Base-by-base conservation (phyloP, 352 stramenopile genomes). In the Phytophthora kernoviae region DNA sequence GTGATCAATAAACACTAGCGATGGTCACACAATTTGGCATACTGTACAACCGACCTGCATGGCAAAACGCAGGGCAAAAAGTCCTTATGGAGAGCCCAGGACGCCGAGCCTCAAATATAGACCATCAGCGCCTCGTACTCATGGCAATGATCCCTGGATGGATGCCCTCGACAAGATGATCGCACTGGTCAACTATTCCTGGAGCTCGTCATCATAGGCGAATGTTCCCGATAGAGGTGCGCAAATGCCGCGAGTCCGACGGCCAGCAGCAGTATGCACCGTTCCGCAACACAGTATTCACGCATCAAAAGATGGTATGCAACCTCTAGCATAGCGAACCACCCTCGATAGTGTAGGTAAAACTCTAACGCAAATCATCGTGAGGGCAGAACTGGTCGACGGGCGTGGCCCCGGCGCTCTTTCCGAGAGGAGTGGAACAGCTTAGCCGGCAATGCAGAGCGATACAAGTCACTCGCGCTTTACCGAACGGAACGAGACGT, bases 221-320 rank as follows among this genome's bases (percentile, higher is more conserved):
- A 33, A 43, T 87, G 14, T 71, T 77, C 11, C 44, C 61, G 4
- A 69, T 87, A 48, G 77, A 75, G n/a, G n/a, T 81, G 50, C 68
- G 79, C 5, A 75, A 75, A 47, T 70, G 54, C 36, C 57, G 54
- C 27, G 75, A 79, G 8, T 50, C 48, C 17, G 65, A 73, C 14
- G 73, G 67, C 12, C 79, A 87, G 41, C 21, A 65, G 27, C 75
- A 79, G 17, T 90, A 87, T 54, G 39, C 65, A 14, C 49, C 77
- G 14, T 90, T 87, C 41, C 77, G 79, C 17, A 43, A 37, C 4
- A 90, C 79, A 3, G 52, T 73, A 32, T 86, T 90, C 44, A 68
- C 56, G n/a, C 33, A 49, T 21, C 33, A 43, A 52, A 36, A 17
- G 61, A 72, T 54, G 62, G 60, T 77, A 49, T 11, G 44, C 17